Percentiles rank a stretch among this genome's conserved stretches.
Evolutionary conservation across 2,329 filamentous ascomycete genomes (phyloP).

Genomic region (Periconia digitata): DNA sequence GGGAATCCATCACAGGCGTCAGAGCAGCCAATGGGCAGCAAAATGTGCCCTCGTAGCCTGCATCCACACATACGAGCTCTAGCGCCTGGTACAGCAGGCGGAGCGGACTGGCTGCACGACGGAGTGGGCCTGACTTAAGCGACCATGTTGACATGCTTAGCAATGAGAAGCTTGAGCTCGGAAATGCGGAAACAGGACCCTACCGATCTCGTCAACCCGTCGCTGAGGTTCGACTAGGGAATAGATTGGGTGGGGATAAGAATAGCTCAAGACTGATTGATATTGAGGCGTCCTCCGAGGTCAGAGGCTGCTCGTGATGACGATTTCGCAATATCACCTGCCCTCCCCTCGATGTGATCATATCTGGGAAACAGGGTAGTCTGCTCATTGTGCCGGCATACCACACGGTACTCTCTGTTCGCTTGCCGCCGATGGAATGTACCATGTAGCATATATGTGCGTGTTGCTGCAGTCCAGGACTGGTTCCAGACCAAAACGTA

Average conservation of each 20-base stretch:
- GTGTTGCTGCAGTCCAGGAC: not conserved
- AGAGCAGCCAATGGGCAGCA: constrained; percentile 7
- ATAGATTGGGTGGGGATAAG: constrained; percentile 23
- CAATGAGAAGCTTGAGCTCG: constrained; percentile 28
- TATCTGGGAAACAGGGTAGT: constrained; percentile 1
- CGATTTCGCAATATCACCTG: constrained; percentile 14
- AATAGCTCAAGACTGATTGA: constrained; percentile 19
- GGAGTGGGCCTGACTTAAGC: constrained; percentile 13
- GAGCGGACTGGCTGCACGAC: constrained; percentile 7
- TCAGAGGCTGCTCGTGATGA: constrained; percentile 6
- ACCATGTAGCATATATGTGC: not conserved
- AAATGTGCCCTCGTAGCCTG: not conserved
- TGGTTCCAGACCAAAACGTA: not conserved
- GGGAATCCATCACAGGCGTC: constrained; percentile 1
- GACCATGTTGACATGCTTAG: constrained; percentile 15
- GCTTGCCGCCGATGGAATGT: constrained; percentile 1
- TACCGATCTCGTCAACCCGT: constrained; percentile 23
- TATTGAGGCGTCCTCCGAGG: constrained; percentile 3
- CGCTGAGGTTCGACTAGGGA: constrained; percentile 18
- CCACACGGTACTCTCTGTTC: not conserved
- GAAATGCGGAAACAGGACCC: constrained; percentile 33
- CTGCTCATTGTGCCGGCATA: constrained; percentile 1
- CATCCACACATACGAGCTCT: constrained; percentile 1
- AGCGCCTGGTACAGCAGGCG: not conserved
- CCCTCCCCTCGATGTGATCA: not conserved